Conservation (phyloP, 140 eudicot genomes). For the Erigeron philadelphicus region DNA sequence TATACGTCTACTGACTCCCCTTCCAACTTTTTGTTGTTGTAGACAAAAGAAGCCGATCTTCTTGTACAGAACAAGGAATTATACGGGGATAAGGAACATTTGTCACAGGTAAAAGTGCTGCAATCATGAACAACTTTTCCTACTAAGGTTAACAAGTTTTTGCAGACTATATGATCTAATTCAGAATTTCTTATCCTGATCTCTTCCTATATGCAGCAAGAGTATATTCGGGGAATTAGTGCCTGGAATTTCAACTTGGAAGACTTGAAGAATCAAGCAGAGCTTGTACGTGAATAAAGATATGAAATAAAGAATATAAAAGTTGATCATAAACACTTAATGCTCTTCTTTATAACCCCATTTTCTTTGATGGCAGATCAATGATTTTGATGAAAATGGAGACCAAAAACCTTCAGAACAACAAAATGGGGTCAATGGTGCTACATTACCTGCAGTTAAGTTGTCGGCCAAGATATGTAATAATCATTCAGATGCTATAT, state of each 20-base stretch:
- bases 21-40: conserved; percentile 24
- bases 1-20: neutral
- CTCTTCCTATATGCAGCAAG: conserved; percentile 59
- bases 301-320: neutral
- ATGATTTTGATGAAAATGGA: conserved; percentile 46
- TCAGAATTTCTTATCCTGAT: neutral
- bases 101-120: conserved; percentile 60
- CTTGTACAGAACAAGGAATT: conserved; percentile 69
- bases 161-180: neutral
- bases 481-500: conserved; percentile 36
- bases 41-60: conserved; percentile 91
- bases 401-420: conserved; percentile 38
- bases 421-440: conserved; percentile 38
- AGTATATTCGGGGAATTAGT: conserved; percentile 84
- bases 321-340: conserved; percentile 13
- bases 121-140: neutral
- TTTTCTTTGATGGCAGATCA: conserved; percentile 49
- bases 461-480: conserved; percentile 30
- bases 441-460: conserved; percentile 29
- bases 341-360: conserved; percentile 11
- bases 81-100: conserved; percentile 66
- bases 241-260: conserved; percentile 95
- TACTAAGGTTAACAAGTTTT: neutral
- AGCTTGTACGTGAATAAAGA: conserved; percentile 52
- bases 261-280: conserved; percentile 87